Conservation (phyloP, 441 rosid genomes). For the Mallotus japonicus region DNA sequence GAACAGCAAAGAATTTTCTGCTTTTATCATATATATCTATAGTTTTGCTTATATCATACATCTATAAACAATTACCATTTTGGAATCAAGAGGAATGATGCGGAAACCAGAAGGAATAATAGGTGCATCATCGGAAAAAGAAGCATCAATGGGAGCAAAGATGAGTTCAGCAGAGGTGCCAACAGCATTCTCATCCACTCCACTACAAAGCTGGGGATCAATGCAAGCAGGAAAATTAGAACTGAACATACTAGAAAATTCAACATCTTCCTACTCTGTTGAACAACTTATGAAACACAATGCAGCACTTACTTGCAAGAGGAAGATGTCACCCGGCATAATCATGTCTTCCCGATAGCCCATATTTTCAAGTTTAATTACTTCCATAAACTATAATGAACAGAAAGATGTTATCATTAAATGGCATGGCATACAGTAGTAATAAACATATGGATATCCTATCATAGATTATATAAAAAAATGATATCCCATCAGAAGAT, state of each 20-base stretch:
- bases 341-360: constrained; percentile 82
- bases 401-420: not conserved
- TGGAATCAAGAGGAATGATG: constrained; percentile 86
- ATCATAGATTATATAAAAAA: not conserved
- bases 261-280: not conserved
- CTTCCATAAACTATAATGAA: constrained; percentile 72
- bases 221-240: constrained; percentile 6
- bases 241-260: not conserved
- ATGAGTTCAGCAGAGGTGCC: constrained; percentile 92
- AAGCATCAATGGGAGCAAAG: constrained; percentile 94
- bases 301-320: constrained; percentile 64
- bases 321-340: constrained; percentile 77
- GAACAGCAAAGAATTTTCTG: not conserved
- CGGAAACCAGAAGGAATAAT: constrained; percentile 97
- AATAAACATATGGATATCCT: too few species aligned
- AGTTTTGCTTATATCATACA: not conserved
- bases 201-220: constrained; percentile 67
- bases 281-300: not conserved
- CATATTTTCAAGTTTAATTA: constrained; percentile 82
- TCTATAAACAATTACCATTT: constrained; percentile 46
- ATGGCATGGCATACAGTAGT: not conserved
- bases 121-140: constrained; percentile 97
- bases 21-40: not conserved
- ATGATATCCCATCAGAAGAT: not conserved
- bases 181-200: constrained; percentile 87